Evolutionary conservation across 257 asterid species (phyloP), one percentile per base, ranked within the genome.

Genomic region (Echium plantagineum): DNA sequence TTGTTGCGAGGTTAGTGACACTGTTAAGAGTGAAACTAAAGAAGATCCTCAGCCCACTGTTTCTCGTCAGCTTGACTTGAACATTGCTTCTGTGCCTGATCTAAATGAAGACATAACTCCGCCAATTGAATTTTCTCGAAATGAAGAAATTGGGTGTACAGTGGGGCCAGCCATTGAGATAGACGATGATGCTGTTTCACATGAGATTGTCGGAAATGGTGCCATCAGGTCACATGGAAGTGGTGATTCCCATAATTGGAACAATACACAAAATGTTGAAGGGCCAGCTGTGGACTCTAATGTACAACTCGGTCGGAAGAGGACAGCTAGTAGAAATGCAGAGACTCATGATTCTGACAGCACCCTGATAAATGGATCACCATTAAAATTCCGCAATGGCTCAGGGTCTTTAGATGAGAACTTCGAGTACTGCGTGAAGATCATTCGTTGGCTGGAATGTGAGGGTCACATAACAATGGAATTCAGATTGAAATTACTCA

Each of bases 371-470:
- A 87, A 90, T 66, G 97, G 94, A 51, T 80, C 96, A 12, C 89
- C 87, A 15, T 58, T 78, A 54, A 77, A 68, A 71, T 69, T 69
- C 57, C 71, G 53, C 13, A 78, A 66, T 26, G 85, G 75, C 38
- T 76, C 81, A 1, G 79, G 81, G 20, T 69, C 76, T 69, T 70
- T 90, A 74, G 97, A 85, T 58, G 97, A 86, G 75, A 89, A 76
- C 67, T 89, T 84, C 53, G 97, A 89, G 75, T 80, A 82, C 73
- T 84, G 97, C 66, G 88, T 89, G 24, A 84, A 81, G 79, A 81
- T 84, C 64, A 89, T 89, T 57, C 87, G 97, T 52, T 89, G 93
- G 95, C 75, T 90, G 74, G 97, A 90, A 67, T 83, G 94, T 22
- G 94, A 87, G 73, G 96, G 98, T 51, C 77, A 83, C 72, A 79